These are phyloP conservation scores for Mortierella sp. DNA, from an alignment of 371 early-diverging fungal species.

Conservation along the genomic window DNA sequence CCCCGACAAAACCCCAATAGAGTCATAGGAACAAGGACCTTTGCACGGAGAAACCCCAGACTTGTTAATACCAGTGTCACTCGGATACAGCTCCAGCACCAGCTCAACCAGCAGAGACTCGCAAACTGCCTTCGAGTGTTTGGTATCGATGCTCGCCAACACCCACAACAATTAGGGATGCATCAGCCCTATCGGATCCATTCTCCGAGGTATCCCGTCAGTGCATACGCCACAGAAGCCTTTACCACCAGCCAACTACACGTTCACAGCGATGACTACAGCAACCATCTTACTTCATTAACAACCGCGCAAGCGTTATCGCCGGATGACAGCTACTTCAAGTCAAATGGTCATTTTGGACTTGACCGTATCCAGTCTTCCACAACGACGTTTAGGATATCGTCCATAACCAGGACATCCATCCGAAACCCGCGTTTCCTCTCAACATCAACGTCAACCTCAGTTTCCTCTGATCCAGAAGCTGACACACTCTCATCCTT, in stretches of 20 bases:
- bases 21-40: constrained; percentile 2
- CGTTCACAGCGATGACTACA: background rate
- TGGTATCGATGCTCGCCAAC: constrained; percentile 9
- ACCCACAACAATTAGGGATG: background rate
- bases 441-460: constrained; percentile 27
- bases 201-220: constrained; percentile 2
- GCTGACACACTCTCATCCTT: constrained; percentile 15
- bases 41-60: background rate
- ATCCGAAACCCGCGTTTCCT: constrained; percentile 9
- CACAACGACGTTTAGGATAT: background rate
- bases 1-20: constrained; percentile 3
- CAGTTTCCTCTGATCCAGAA: constrained; percentile 26
- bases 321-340: background rate
- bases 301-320: background rate
- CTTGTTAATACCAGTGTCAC: background rate
- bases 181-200: constrained; percentile 9
- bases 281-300: background rate
- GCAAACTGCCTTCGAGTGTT: constrained; percentile 16
- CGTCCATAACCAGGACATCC: background rate
- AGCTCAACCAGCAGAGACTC: constrained; percentile 8
- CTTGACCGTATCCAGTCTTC: background rate
- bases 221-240: constrained; percentile 22
- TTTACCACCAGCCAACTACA: constrained; percentile 3
- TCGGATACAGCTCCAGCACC: constrained; percentile 22
- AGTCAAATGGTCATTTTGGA: background rate